Percentiles rank a stretch among this genome's conserved stretches.
These are phyloP conservation scores for Immersiella caudata DNA, from an alignment of 495 filamentous ascomycete genomes.

Conservation along the genomic window DNA sequence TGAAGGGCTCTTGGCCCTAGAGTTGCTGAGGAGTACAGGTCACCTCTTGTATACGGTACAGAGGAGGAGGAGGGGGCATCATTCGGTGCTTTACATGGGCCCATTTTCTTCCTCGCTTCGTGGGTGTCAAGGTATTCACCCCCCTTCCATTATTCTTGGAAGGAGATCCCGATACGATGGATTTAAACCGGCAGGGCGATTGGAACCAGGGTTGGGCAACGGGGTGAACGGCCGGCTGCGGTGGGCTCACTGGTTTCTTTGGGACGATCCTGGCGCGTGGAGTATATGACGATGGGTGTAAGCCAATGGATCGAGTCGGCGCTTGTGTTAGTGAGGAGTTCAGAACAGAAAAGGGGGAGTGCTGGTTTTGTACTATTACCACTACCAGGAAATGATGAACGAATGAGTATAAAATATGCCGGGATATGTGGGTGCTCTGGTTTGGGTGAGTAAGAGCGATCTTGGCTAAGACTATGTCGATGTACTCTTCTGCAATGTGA, in stretches of 20 bases:
- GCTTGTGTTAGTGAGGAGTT: not conserved
- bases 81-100: not conserved
- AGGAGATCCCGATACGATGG: not conserved
- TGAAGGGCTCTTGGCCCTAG: not conserved
- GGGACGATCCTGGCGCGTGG: not conserved
- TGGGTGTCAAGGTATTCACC: not conserved
- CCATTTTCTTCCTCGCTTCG: not conserved
- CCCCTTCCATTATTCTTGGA: not conserved
- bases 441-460: not conserved
- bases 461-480: not conserved
- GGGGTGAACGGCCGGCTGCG: not conserved
- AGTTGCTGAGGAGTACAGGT: not conserved
- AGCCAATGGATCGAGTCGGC: not conserved
- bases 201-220: not conserved
- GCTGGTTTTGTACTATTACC: not conserved
- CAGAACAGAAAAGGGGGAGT: not conserved
- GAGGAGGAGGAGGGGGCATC: not conserved
- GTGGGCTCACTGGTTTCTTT: not conserved
- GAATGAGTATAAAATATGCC: not conserved
- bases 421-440: not conserved
- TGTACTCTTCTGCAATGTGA: not conserved
- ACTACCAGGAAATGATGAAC: not conserved
- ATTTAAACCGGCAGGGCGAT: not conserved
- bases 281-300: not conserved
- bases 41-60: not conserved